Evolutionary conservation across 2,329 filamentous ascomycete genomes (phyloP).

Genomic region (Arthrinium phaeospermum): DNA sequence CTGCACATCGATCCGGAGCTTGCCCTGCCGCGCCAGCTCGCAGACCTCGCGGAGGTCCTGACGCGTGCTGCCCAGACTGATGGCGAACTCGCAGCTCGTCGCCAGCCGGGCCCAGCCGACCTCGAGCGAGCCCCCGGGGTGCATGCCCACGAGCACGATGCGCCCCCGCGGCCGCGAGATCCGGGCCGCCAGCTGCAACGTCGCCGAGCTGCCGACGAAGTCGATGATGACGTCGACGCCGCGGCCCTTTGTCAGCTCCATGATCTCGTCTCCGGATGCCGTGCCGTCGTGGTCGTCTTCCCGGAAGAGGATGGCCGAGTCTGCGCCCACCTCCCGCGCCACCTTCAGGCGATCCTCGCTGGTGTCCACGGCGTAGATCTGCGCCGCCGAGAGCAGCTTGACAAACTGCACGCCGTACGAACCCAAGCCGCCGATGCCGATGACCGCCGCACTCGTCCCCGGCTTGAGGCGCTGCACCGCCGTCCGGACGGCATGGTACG

Average conservation of each 20-base stretch:
- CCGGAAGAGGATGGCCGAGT: conserved; percentile 23
- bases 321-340: conserved; percentile 25
- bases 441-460: conserved; percentile 27
- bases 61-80: conserved; percentile 29
- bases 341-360: conserved; percentile 21
- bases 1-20: conserved; percentile 28
- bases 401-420: conserved; percentile 29
- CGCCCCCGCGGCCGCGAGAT: conserved; percentile 27
- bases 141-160: conserved; percentile 29
- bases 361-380: conserved; percentile 27
- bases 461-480: conserved; percentile 27
- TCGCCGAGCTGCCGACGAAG: conserved; percentile 28
- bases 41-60: conserved; percentile 30
- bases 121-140: conserved; percentile 25
- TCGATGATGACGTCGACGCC: conserved; percentile 40
- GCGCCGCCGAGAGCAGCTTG: conserved; percentile 27
- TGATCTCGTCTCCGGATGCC: conserved; percentile 25
- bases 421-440: conserved; percentile 29
- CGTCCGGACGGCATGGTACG: conserved; percentile 28
- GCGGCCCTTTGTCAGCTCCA: conserved; percentile 33
- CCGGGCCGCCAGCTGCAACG: conserved; percentile 27
- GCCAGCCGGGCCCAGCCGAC: conserved; percentile 29
- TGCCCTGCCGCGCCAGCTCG: conserved; percentile 25
- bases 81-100: conserved; percentile 30
- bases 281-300: conserved; percentile 8